Percentiles rank a stretch among this genome's conserved stretches.
phyloP scores from a whole-genome alignment of 2,329 filamentous ascomycete species.

The Zymoseptoria crescenta region DNA sequence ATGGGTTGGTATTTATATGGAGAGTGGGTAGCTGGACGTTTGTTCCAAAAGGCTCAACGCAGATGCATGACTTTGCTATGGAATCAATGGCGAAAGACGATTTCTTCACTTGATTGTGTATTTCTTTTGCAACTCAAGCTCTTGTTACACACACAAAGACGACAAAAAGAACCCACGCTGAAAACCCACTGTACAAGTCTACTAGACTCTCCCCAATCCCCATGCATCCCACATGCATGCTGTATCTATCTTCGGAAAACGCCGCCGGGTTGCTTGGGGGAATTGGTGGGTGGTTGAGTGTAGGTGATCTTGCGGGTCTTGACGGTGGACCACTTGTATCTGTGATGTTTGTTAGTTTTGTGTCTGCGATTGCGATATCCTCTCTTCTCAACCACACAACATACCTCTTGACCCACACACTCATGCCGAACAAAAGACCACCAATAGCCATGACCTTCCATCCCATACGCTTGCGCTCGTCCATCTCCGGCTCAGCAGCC shows the following conservation, averaged over 20 bases:
- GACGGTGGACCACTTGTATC: conserved; percentile 94
- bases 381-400: conserved; percentile 8
- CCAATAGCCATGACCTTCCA: conserved; percentile 86
- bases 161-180: conserved; percentile 16
- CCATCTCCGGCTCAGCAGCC: conserved; percentile 98
- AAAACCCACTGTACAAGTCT: conserved; percentile 19
- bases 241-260: conserved; percentile 21
- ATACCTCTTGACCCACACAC: conserved; percentile 90
- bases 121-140: conserved; percentile 7
- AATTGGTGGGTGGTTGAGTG: conserved; percentile 12
- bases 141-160: conserved; percentile 16
- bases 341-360: conserved; percentile 29
- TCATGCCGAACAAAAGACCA: conserved; percentile 71
- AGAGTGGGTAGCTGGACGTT: too few relatives aligned
- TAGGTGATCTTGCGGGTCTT: conserved; percentile 80
- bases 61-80: too few relatives aligned
- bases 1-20: too few relatives aligned
- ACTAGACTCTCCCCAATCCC: conserved; percentile 3
- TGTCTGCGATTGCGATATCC: neutral
- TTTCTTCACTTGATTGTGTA: conserved; percentile 1
- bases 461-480: conserved; percentile 99
- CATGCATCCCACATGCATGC: conserved; percentile 1
- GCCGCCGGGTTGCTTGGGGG: conserved; percentile 15
- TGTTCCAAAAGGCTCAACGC: too few relatives aligned
- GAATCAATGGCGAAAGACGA: neutral